Evolutionary conservation across 352 stramenopile genomes (phyloP).

Genomic region (Thraustotheca clavata): DNA sequence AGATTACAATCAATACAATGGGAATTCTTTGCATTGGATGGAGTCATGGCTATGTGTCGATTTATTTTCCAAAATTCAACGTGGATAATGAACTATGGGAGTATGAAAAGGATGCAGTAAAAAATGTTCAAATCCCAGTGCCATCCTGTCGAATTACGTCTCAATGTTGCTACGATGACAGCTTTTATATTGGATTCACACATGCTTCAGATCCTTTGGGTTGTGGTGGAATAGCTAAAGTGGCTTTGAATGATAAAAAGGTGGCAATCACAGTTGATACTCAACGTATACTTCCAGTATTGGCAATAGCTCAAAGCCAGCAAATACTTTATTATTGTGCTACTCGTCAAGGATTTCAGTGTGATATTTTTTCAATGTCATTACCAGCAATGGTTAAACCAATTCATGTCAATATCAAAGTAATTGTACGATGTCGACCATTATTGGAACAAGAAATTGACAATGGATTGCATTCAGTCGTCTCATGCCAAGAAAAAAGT

Average conservation of each 20-base stretch:
- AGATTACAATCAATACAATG: not conserved
- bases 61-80: not conserved
- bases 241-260: not conserved
- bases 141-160: not conserved
- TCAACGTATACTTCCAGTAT: not conserved
- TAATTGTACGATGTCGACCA: constrained; percentile 14
- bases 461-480: not conserved
- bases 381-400: not conserved
- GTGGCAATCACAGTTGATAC: not conserved
- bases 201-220: not conserved
- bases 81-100: not conserved
- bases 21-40: not conserved
- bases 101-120: not conserved
- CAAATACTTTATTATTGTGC: not conserved
- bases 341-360: not conserved
- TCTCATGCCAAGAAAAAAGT: constrained; percentile 8
- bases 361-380: not conserved
- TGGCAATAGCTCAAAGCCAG: not conserved
- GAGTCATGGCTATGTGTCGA: not conserved
- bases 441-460: constrained; percentile 13
- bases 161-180: not conserved
- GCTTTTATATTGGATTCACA: not conserved
- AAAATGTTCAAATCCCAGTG: not conserved
- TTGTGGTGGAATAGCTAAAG: not conserved
- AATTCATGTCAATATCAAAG: constrained; percentile 4